Percentiles rank a stretch among this genome's conserved stretches.
phyloP scores from a whole-genome alignment of 306 rosid genomes.

The Elaeagnus macrophylla region DNA sequence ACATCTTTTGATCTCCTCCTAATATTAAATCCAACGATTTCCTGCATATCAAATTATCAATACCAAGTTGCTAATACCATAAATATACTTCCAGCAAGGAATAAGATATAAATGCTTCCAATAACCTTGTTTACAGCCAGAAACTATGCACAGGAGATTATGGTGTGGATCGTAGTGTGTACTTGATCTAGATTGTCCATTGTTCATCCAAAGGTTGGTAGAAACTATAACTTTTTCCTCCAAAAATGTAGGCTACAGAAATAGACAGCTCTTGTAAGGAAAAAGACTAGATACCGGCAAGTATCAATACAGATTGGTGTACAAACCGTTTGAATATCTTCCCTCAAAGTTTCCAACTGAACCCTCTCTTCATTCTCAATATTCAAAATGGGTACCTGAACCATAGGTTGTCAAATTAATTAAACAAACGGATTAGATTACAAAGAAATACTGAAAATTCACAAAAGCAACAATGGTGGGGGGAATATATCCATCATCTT shows the following conservation, averaged over 20 bases:
- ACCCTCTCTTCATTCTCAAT: conserved; percentile 44
- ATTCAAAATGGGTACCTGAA: conserved; percentile 70
- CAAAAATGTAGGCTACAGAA: conserved; percentile 63
- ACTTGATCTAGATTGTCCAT: conserved; percentile 73
- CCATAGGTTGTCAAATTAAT: conserved; percentile 17
- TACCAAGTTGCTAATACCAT: too few species aligned
- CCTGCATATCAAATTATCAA: too few species aligned
- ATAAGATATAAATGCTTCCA: too few species aligned
- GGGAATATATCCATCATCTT: conserved; percentile 11
- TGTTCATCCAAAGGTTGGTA: conserved; percentile 94
- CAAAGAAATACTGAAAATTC: background rate
- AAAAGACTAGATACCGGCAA: conserved; percentile 10
- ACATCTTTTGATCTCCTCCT: too few species aligned
- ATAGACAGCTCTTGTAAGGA: conserved; percentile 15
- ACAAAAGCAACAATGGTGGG: conserved; percentile 2
- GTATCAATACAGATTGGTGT: conserved; percentile 14
- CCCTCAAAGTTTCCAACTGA: conserved; percentile 54
- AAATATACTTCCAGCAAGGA: too few species aligned
- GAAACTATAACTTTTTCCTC: conserved; percentile 51
- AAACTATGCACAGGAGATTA: conserved; percentile 75
- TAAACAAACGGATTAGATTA: conserved; percentile 5
- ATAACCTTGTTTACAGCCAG: conserved; percentile 79
- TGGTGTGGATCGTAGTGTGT: conserved; percentile 97
- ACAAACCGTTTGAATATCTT: conserved; percentile 58
- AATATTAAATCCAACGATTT: too few species aligned